Evolutionary conservation across 2,329 filamentous ascomycete genomes (phyloP).

Genomic region (Chaetomium sp.): DNA sequence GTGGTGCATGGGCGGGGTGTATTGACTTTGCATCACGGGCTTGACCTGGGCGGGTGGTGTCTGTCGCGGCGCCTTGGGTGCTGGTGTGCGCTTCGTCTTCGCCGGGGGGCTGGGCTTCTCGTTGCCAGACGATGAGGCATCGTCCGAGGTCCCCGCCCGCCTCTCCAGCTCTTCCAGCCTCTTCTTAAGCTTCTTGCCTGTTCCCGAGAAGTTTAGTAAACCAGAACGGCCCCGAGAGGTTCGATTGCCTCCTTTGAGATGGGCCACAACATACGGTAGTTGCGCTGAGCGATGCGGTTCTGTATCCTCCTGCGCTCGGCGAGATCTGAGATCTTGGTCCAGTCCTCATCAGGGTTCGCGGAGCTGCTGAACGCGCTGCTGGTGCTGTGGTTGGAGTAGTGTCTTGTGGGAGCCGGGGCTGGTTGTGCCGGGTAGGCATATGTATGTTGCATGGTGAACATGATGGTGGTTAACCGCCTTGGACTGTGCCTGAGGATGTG

Average conservation of each 20-base stretch:
- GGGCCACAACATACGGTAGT: conserved; percentile 64
- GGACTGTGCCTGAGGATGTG: background rate
- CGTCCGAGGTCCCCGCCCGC: conserved; percentile 51
- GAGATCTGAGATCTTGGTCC: conserved; percentile 97
- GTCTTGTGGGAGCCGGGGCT: conserved; percentile 45
- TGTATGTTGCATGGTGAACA: conserved; percentile 41
- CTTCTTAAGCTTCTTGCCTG: conserved; percentile 90
- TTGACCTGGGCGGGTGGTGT: conserved; percentile 29
- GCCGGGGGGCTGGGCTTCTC: conserved; percentile 34
- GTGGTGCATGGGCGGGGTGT: conserved; percentile 53
- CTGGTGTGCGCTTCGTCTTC: conserved; percentile 39
- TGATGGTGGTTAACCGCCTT: conserved; percentile 19
- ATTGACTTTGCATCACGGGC: conserved; percentile 45
- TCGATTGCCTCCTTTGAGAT: background rate
- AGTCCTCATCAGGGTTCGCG: conserved; percentile 94
- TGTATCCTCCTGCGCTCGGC: conserved; percentile 91
- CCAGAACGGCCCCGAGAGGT: conserved; percentile 3
- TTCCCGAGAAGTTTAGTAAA: conserved; percentile 12
- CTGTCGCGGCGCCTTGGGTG: conserved; percentile 28
- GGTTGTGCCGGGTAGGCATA: conserved; percentile 35
- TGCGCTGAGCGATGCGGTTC: conserved; percentile 94
- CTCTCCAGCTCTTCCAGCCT: conserved; percentile 79
- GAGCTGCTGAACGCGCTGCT: conserved; percentile 94
- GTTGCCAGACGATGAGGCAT: conserved; percentile 25
- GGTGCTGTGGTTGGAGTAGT: conserved; percentile 67